Evolutionary conservation across 2,329 filamentous ascomycete species (phyloP), one percentile per base, ranked within the genome.

Genomic region (Aspergillus vadensis): DNA sequence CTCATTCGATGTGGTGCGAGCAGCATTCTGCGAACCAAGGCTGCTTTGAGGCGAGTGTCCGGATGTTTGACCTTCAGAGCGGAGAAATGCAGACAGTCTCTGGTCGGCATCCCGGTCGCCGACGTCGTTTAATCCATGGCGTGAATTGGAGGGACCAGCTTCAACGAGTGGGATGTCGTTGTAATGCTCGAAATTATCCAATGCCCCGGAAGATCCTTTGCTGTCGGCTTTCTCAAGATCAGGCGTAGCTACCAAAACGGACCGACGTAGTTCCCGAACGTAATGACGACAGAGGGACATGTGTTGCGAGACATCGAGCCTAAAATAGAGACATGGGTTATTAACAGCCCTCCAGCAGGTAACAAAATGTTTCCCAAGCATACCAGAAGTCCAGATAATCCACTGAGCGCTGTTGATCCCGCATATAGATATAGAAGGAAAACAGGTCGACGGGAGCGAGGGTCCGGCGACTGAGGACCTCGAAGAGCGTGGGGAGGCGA

Each of bases 391-490:
- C 95, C 44, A 99, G 82, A 72, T 99, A 99, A 73, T 99, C 95
- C 12, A 99, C 95, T 7, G 94, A 97, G 75, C 93, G 88, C 78
- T 99, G 95, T 79, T 97, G 93, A 77, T 99, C 96, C 71, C 95
- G 88, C 95, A 99, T 99, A 80, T 97, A 99, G 70, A 99, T 99
- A 80, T 99, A 99, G 81, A 99, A 99, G 2, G 93, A 97, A 78
- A 97, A 99, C 10, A 99, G 83, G 73, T 99, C 96, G 60, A 99
- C 94, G 0, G 95, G 95, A 52, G 96, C 91, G 19, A 96, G 84
- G n/a, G 95, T 99, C 65, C 92, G 88, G 67, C 96, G 88, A 74
- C 92, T 97, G 63, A 99, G 82, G 58, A 99, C 95, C 79, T 99
- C 96, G 74, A 96, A 97, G 55, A 99, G 86, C 1, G 92, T 97